phyloP scores from a whole-genome alignment of 768 basidiomycete species.

The Auricularia heimuer region DNA sequence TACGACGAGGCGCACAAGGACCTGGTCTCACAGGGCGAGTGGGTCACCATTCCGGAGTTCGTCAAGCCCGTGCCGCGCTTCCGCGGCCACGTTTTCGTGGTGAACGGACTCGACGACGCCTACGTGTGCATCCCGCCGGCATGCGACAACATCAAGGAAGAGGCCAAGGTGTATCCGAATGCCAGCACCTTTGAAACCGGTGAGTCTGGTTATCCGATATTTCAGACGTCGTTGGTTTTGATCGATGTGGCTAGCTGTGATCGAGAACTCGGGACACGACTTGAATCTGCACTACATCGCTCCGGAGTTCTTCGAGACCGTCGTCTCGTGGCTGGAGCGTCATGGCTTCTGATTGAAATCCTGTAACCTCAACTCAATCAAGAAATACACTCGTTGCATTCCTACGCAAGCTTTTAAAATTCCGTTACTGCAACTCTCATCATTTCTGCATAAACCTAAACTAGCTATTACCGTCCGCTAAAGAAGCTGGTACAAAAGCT shows the following conservation, averaged over 20 bases:
- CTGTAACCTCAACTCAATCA: slow-evolving; percentile 4
- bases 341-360: background rate
- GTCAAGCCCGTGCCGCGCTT: slow-evolving; percentile 5
- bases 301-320: background rate
- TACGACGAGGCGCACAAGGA: slow-evolving; percentile 14
- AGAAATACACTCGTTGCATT: too few relatives aligned
- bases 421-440: too few relatives aligned
- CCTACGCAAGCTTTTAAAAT: too few relatives aligned
- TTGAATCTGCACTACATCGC: slow-evolving; percentile 5
- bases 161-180: slow-evolving; percentile 8
- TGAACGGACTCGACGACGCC: background rate
- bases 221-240: background rate
- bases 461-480: too few relatives aligned
- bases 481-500: too few relatives aligned
- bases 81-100: background rate
- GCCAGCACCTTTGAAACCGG: background rate
- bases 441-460: too few relatives aligned
- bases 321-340: background rate
- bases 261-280: slow-evolving; percentile 24
- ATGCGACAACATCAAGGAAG: slow-evolving; percentile 6
- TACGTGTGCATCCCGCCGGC: background rate
- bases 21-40: slow-evolving; percentile 1
- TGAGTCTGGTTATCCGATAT: too few relatives aligned
- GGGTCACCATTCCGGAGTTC: slow-evolving; percentile 1
- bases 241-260: slow-evolving; percentile 10